Evolutionary conservation across 164 flowering plant genomes (phyloP), one percentile per base, ranked within the genome.

Genomic region (Annona cherimola): DNA sequence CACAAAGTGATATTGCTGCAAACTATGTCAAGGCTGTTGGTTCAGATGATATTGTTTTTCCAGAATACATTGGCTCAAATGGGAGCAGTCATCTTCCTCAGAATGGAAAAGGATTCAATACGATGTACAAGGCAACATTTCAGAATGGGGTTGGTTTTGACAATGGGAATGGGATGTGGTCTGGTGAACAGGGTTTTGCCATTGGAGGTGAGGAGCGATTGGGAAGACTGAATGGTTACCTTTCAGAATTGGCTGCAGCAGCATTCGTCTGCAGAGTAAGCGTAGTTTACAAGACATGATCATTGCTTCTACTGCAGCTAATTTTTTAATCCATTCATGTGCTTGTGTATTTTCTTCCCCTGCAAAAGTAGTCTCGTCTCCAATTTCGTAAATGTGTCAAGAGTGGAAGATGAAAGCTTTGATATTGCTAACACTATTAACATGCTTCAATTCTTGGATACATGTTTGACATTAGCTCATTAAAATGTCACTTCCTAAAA

Each of bases 191-290:
- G 70, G 98, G 99, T 67, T 95, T 95, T 82, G 94, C 99, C 42
- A 84, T 95, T 75, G 99, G 99, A 71, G 97, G 98, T 71, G 85
- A 87, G 70, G 99, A 95, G 76, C 87, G 89, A 45, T 81, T 80
- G 70, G 87, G 98, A 74, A 83, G 96, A 75, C 74, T 66, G 71
- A 86, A 87, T 80, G 97, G 96, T 74, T 93, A 90, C 81, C 92
- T 93, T 68, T 90, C 99, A 45, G 99, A 95, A 79, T 81, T 95
- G 85, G 99, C 98, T 77, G 98, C 96, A 74, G 99, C 96, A 57
- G 94, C 97, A 68, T 95, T 90, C 81, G 99, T 93, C 72, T 95
- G 99, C 84, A 81, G 91, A 79, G 99, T 94, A 79, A 88, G 93
- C 57, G 1, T 16, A 12, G 14, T 50, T 9, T 79, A 66, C 65